Base-by-base conservation (phyloP, 2,329 filamentous ascomycete genomes). In the Hypomyces rosellus region DNA sequence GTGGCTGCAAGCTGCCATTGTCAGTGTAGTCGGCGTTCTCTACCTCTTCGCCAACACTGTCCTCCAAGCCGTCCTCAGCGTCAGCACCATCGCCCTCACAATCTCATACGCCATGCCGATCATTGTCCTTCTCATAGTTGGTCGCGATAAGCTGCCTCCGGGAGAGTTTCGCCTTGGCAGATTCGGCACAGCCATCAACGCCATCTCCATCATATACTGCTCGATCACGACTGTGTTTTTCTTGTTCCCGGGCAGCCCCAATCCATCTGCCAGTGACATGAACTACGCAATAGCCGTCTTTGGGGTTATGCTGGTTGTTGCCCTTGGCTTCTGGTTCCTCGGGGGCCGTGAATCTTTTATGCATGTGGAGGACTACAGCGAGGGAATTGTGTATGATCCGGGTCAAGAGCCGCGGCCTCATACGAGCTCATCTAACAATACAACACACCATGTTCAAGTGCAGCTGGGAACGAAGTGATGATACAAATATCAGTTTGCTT, bases 221-320 rank as follows among this genome's bases (percentile, higher is more conserved):
- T 61, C 61, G 46, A 60, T 79, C 48, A 78, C 75, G 1, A 76
- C 74, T 0, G 67, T 80, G 22, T 78, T 80, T 61, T 80, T 79
- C 69, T 75, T 80, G 59, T 80, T 80, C 56, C 76, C 76, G 0
- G 62, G 62, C 0, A 52, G 50, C 0, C 77, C 76, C 0, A 70
- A 70, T 51, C 76, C 77, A 0, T 54, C 68, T 0, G 59, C 66
- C 0, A 62, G 64, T n/a, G 74, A 80, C 52, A 80, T 80, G 77
- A 80, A 80, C 60, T 80, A 74, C 57, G 77, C 77, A 5, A 78
- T 80, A 55, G 77, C 73, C 1, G 76, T 80, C 1, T 80, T 80
- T 55, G 77, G 74, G 1, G 68, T 79, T 18, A 77, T 80, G 75
- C 54, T 80, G 46, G 64, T 77, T 3, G 66, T 79, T 7, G 67